phyloP scores from a whole-genome alignment of 164 flowering plant genomes.

The Berberis thunbergii region DNA sequence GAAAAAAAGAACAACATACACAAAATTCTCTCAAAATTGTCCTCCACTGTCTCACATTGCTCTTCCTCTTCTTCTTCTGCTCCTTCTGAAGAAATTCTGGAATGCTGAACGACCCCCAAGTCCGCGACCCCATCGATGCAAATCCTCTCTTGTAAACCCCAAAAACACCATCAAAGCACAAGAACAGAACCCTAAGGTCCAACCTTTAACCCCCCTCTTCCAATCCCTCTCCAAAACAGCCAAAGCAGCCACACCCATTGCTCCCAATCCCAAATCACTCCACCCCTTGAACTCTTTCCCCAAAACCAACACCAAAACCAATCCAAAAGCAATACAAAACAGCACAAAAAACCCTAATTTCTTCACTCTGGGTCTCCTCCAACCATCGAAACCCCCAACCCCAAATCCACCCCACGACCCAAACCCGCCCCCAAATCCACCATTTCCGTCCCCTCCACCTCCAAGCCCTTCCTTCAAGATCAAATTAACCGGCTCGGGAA shows the following conservation, averaged over 20 bases:
- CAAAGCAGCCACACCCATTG: constrained; percentile 22
- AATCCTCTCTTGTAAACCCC: constrained; percentile 11
- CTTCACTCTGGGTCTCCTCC: no score
- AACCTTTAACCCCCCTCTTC: constrained; percentile 18
- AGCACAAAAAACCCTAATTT: no score
- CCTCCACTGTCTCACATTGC: not conserved
- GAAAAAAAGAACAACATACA: not conserved
- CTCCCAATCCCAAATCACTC: constrained; percentile 14
- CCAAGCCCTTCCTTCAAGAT: constrained; percentile 29
- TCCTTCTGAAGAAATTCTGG: not conserved
- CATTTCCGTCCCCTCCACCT: constrained; percentile 16
- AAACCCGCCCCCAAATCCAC: constrained; percentile 24
- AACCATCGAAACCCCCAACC: constrained; percentile 5
- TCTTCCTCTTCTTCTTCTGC: constrained; percentile 1
- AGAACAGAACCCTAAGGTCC: constrained; percentile 26
- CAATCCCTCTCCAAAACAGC: constrained; percentile 12
- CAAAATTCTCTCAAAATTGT: not conserved
- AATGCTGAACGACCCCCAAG: constrained; percentile 11
- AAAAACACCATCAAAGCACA: constrained; percentile 22
- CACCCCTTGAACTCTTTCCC: constrained; percentile 15
- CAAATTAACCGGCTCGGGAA: constrained; percentile 44
- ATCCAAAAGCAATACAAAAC: no score
- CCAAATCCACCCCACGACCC: constrained; percentile 25
- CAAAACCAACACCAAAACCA: constrained; percentile 25
- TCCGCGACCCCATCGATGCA: constrained; percentile 13